A percentile compares a stretch with the other conserved stretches of the same genome.
phyloP scores from a whole-genome alignment of 2,329 filamentous ascomycete genomes.

The Dothiorella sarmentorum region DNA sequence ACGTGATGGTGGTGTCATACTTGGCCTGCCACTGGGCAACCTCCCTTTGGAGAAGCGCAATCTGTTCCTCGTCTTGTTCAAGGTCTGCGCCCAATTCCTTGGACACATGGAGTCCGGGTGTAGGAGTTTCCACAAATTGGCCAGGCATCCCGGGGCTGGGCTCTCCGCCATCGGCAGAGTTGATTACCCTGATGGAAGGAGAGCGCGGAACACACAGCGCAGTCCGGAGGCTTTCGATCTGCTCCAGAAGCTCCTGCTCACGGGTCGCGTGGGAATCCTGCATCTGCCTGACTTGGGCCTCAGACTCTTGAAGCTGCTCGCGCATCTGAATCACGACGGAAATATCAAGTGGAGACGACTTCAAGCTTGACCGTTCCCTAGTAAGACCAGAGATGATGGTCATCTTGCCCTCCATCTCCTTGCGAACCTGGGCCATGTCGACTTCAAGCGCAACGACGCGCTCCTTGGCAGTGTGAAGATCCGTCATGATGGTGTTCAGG shows the following conservation, averaged over 20 bases:
- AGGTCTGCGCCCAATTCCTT: conserved; percentile 26
- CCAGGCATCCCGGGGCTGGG: conserved; percentile 31
- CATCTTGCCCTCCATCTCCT: conserved; percentile 96
- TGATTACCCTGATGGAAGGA: conserved; percentile 17
- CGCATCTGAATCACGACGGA: conserved; percentile 83
- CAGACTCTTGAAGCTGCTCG: conserved; percentile 82
- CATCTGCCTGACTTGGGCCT: conserved; percentile 70
- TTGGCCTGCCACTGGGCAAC: conserved; percentile 71
- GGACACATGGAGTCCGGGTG: conserved; percentile 23
- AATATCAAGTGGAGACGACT: conserved; percentile 81
- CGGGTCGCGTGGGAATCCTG: conserved; percentile 68
- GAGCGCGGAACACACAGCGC: conserved; percentile 42
- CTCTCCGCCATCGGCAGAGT: background rate
- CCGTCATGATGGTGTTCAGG: conserved; percentile 86
- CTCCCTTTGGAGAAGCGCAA: conserved; percentile 67
- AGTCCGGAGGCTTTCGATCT: conserved; percentile 66
- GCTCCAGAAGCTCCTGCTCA: conserved; percentile 69
- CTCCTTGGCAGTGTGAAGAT: conserved; percentile 81
- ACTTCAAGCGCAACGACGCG: conserved; percentile 85
- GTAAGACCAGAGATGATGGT: conserved; percentile 92
- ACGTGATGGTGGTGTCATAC: conserved; percentile 67
- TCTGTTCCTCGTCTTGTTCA: conserved; percentile 43
- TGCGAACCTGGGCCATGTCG: conserved; percentile 77
- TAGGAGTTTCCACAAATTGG: conserved; percentile 37
- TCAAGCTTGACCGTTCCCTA: conserved; percentile 86